phyloP scores from a whole-genome alignment of 164 flowering plant genomes.

The Magnolia changhungtana region DNA sequence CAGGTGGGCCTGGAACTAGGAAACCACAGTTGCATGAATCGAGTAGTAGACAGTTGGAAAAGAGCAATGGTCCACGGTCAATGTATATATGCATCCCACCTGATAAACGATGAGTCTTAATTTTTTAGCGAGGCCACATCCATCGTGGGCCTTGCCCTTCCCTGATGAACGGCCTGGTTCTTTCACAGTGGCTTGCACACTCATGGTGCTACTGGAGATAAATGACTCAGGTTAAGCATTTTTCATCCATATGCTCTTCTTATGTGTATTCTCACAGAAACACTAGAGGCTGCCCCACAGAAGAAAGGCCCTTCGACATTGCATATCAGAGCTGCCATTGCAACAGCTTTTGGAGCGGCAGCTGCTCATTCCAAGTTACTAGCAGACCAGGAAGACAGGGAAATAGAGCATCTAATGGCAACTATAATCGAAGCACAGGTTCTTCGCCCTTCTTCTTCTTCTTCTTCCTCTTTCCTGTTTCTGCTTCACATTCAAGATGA shows the following conservation, averaged over 20 bases:
- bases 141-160: neutral
- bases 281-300: constrained; percentile 19
- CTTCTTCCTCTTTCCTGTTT: neutral
- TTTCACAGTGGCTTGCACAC: neutral
- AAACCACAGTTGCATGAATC: too few species aligned
- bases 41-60: too few species aligned
- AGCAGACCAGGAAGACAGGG: constrained; percentile 86
- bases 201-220: neutral
- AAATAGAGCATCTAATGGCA: constrained; percentile 68
- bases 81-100: neutral
- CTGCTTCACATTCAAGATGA: too few species aligned
- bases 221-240: neutral
- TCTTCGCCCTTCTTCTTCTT: neutral
- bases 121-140: neutral
- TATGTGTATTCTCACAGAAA: constrained; percentile 34
- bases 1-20: too few species aligned
- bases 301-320: constrained; percentile 47
- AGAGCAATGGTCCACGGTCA: neutral
- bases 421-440: constrained; percentile 83
- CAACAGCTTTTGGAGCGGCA: constrained; percentile 87
- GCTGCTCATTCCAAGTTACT: constrained; percentile 83
- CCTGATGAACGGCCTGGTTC: neutral
- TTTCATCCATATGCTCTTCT: neutral
- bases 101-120: neutral
- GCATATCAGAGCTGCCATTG: constrained; percentile 69